These are phyloP conservation scores for Leccinellum albellum DNA, from an alignment of 768 basidiomycete genomes.

Conservation along the genomic window DNA sequence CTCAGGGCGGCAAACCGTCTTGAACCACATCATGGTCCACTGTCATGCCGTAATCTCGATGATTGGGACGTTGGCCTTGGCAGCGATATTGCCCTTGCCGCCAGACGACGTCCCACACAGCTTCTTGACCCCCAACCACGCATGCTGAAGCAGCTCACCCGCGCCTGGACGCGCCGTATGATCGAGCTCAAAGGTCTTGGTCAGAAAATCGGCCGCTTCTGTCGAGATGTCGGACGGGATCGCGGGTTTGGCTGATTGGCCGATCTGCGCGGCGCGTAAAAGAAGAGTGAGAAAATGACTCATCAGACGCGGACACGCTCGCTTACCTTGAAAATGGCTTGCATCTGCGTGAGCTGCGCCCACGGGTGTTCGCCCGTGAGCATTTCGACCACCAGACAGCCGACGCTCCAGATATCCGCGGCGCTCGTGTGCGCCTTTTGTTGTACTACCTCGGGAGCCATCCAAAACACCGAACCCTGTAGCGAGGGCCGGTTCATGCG, in stretches of 20 bases:
- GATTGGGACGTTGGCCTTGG: constrained; percentile 20
- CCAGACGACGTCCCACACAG: constrained; percentile 9
- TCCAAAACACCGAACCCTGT: constrained; percentile 99
- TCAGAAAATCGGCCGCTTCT: constrained; percentile 85
- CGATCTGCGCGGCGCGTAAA: constrained; percentile 58
- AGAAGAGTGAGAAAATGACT: not conserved
- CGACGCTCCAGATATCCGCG: constrained; percentile 96
- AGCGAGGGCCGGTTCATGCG: constrained; percentile 86
- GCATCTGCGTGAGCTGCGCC: constrained; percentile 97
- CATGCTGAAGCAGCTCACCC: constrained; percentile 65
- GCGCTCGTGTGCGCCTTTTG: constrained; percentile 89
- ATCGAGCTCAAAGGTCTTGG: constrained; percentile 81
- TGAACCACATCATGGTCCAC: not conserved
- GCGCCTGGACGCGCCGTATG: constrained; percentile 80
- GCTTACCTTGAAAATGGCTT: constrained; percentile 92
- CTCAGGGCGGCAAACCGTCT: not conserved
- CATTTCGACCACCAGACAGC: constrained; percentile 95
- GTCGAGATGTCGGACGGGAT: constrained; percentile 89
- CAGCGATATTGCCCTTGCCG: constrained; percentile 17
- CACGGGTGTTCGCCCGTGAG: constrained; percentile 93
- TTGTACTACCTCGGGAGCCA: constrained; percentile 98
- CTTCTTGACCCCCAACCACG: constrained; percentile 57
- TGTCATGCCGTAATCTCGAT: constrained; percentile 28
- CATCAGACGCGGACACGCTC: not conserved
- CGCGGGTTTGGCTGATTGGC: constrained; percentile 80